Percentiles rank a stretch among this genome's conserved stretches.
These are phyloP conservation scores for Spinacia oleracea DNA, from an alignment of 179 eudicot species.

Conservation along the genomic window DNA sequence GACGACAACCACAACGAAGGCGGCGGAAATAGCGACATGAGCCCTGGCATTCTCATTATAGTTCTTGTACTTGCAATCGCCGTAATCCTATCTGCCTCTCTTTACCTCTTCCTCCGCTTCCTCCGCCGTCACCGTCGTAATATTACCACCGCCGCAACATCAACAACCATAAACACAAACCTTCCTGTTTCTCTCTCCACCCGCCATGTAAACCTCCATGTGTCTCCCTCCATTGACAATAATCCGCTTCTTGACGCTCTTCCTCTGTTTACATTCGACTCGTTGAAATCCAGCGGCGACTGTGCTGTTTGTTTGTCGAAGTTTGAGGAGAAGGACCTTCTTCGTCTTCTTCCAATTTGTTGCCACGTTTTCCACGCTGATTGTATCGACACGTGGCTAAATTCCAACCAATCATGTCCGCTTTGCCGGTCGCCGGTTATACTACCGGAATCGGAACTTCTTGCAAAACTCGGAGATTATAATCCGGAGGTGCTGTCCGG, in stretches of 20 bases:
- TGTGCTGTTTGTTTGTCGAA: slow-evolving; percentile 78
- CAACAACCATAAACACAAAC: background rate
- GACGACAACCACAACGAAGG: background rate
- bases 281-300: slow-evolving; percentile 41
- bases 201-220: slow-evolving; percentile 19
- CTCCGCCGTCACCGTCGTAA: slow-evolving; percentile 41
- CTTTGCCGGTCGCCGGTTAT: slow-evolving; percentile 69
- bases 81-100: slow-evolving; percentile 63
- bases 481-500: background rate
- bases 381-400: slow-evolving; percentile 82
- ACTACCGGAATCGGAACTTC: slow-evolving; percentile 32
- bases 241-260: slow-evolving; percentile 37
- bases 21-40: slow-evolving; percentile 15
- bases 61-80: slow-evolving; percentile 64
- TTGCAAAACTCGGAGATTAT: background rate
- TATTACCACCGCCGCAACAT: slow-evolving; percentile 4
- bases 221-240: slow-evolving; percentile 26
- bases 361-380: slow-evolving; percentile 73
- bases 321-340: slow-evolving; percentile 55
- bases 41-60: slow-evolving; percentile 44
- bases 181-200: slow-evolving; percentile 3
- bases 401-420: slow-evolving; percentile 67
- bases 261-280: slow-evolving; percentile 53
- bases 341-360: slow-evolving; percentile 65
- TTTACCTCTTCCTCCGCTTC: slow-evolving; percentile 77